These are phyloP conservation scores for Phyllosticta capitalensis DNA, from an alignment of 2,329 filamentous ascomycete species.

Conservation along the genomic window DNA sequence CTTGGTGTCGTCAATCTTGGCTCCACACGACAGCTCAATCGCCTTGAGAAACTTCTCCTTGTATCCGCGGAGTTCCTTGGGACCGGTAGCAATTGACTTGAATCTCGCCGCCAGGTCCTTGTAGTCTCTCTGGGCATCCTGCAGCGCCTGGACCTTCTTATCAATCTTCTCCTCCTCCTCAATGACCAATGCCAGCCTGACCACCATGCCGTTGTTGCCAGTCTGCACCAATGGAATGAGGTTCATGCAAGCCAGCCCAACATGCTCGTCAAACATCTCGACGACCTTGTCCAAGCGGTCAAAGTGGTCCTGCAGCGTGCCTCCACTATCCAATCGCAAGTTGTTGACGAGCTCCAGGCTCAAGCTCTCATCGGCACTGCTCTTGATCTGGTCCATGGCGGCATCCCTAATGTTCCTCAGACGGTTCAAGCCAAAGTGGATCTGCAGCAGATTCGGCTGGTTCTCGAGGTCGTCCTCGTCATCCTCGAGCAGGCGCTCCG, in stretches of 20 bases:
- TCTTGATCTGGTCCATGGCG: slow-evolving; percentile 88
- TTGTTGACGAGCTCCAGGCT: slow-evolving; percentile 88
- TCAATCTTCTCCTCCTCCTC: slow-evolving; percentile 96
- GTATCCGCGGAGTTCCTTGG: slow-evolving; percentile 86
- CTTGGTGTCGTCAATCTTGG: slow-evolving; percentile 62
- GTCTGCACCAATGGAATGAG: slow-evolving; percentile 78
- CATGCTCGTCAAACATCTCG: slow-evolving; percentile 91
- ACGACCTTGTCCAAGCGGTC: slow-evolving; percentile 75
- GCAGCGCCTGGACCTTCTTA: slow-evolving; percentile 77
- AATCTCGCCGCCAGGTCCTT: slow-evolving; percentile 89
- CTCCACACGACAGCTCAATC: slow-evolving; percentile 62
- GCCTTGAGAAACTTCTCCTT: slow-evolving; percentile 89
- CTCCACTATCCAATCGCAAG: slow-evolving; percentile 50
- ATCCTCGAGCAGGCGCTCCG: slow-evolving; percentile 69
- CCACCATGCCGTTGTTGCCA: slow-evolving; percentile 82
- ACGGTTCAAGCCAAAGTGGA: slow-evolving; percentile 87
- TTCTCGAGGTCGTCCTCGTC: slow-evolving; percentile 81
- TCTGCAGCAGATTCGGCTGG: slow-evolving; percentile 81
- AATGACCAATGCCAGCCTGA: slow-evolving; percentile 83
- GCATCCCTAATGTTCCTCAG: slow-evolving; percentile 91
- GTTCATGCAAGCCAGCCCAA: slow-evolving; percentile 80
- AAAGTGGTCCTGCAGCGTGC: slow-evolving; percentile 85
- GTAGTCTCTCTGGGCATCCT: slow-evolving; percentile 91
- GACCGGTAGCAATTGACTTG: slow-evolving; percentile 88
- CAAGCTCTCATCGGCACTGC: slow-evolving; percentile 59